A percentile compares a stretch with the other conserved stretches of the same genome.
These are phyloP conservation scores for Suhomyces panamericanus DNA, from an alignment of 1,139 yeast genomes.

Conservation along the genomic window DNA sequence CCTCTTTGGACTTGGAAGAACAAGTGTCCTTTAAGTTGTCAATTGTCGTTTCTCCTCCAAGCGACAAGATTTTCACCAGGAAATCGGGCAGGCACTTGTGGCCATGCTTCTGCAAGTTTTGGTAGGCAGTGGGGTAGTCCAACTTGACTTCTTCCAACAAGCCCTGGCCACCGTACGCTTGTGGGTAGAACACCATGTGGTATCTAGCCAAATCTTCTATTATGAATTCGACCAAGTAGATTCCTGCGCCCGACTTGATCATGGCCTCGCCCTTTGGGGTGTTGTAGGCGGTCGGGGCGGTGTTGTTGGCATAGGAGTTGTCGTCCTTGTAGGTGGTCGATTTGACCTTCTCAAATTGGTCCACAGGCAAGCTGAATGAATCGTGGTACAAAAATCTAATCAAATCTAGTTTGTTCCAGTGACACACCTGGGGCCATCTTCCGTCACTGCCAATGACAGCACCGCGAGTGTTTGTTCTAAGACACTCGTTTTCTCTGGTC, in stretches of 20 bases:
- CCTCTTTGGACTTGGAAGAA: constrained; percentile 7
- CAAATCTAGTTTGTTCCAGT: constrained; percentile 83
- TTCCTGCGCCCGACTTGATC: constrained; percentile 60
- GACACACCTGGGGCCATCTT: constrained; percentile 55
- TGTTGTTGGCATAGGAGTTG: constrained; percentile 19
- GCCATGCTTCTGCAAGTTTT: constrained; percentile 29
- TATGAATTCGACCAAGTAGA: constrained; percentile 68
- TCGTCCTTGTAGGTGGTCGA: constrained; percentile 28
- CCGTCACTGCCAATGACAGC: constrained; percentile 54
- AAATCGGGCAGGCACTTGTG: constrained; percentile 37
- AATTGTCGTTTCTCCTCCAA: constrained; percentile 40
- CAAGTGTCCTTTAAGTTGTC: constrained; percentile 26
- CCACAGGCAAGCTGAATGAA: constrained; percentile 70
- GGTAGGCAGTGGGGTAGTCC: constrained; percentile 48
- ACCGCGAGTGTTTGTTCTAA: constrained; percentile 47
- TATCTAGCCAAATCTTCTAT: constrained; percentile 66
- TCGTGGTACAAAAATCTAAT: constrained; percentile 80
- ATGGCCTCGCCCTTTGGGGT: constrained; percentile 43
- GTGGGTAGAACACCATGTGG: constrained; percentile 60
- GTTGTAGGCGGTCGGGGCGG: constrained; percentile 29
- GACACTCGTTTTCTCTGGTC: constrained; percentile 64
- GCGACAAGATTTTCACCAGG: constrained; percentile 49
- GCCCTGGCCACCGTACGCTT: constrained; percentile 56
- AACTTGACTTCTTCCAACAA: constrained; percentile 54
- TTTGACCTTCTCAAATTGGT: constrained; percentile 40